Evolutionary conservation across 2,329 filamentous ascomycete genomes (phyloP), one percentile per base, ranked within the genome.

Genomic region (Curvularia sp.): DNA sequence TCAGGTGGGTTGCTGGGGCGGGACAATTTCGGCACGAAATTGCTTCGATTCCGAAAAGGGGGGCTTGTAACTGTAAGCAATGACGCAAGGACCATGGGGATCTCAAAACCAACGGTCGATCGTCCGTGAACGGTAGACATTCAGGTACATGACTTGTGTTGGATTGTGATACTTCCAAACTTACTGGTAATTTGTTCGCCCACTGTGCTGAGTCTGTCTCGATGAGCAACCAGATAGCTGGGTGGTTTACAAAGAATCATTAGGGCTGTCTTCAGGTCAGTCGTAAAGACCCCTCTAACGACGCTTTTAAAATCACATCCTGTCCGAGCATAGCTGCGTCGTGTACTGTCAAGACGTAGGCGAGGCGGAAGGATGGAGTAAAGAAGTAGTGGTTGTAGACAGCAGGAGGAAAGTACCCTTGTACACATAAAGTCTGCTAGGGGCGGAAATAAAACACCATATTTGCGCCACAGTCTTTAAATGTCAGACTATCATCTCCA

Each of bases 71-170:
- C 20, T 38, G 20, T 38, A 26, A 50, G 35, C 48, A 50, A 28
- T 50, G n/a, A 41, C 24, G 35, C 35, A 50, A 50, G 33, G 42
- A 24, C 42, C 42, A 28, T 12, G 3, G 13, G 13, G 24, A 28
- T 44, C 42, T 44, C 42, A 10, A 28, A 44, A 15, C 12, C 3
- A 43, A 15, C 22, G 5, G 20, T 43, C 22, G 41, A 10, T 44
- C 13, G 22, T n/a, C 13, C 22, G 6, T n/a, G 15, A 26, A 26
- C 13, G 20, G 42, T 13, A n/a, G 28, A 20, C 24, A 48, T 35
- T 30, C 46, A 35, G 46, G 30, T 33, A 31, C 33, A 35, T 31
- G 44, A 33, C 44, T 47, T 47, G 44, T 33, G n/a, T 33, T 10
- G 26, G 15, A 30, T 20, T 3, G 9, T 22, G 44, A 47, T 12